phyloP scores from a whole-genome alignment of 2,329 filamentous ascomycete species.

The Penicillium griseofulvum region DNA sequence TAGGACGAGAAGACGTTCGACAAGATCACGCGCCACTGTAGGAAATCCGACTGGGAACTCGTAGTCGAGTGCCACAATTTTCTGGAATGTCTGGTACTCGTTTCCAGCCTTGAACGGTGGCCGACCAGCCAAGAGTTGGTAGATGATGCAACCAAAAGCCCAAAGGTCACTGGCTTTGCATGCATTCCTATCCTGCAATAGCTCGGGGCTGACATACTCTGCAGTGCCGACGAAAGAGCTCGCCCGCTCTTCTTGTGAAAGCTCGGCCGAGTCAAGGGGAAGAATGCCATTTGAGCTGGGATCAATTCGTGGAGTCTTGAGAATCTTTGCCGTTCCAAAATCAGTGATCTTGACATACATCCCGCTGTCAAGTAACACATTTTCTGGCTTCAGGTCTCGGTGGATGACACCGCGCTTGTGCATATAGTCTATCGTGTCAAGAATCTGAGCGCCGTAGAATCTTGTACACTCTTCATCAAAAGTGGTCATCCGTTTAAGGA shows the following conservation, averaged over 20 bases:
- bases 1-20: conserved; percentile 84
- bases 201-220: conserved; percentile 95
- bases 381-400: conserved; percentile 93
- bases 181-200: conserved; percentile 94
- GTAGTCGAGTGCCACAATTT: conserved; percentile 92
- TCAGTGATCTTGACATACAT: conserved; percentile 99
- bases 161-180: conserved; percentile 97
- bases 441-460: conserved; percentile 93
- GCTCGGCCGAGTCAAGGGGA: conserved; percentile 52
- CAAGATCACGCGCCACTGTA: conserved; percentile 76
- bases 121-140: conserved; percentile 90
- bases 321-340: conserved; percentile 95
- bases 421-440: conserved; percentile 98
- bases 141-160: conserved; percentile 98
- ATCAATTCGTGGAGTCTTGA: conserved; percentile 57
- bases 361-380: conserved; percentile 88
- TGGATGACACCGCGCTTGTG: conserved; percentile 94
- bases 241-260: conserved; percentile 67
- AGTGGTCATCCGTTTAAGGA: conserved; percentile 88
- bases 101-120: conserved; percentile 95
- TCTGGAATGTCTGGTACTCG: conserved; percentile 97
- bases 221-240: conserved; percentile 97
- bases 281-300: conserved; percentile 47
- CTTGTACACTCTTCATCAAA: conserved; percentile 93
- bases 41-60: conserved; percentile 90